A percentile compares a stretch with the other conserved stretches of the same genome.
Evolutionary conservation across 805 yeast species (phyloP).

Genomic region (Monosporozyma yasuniensis): DNA sequence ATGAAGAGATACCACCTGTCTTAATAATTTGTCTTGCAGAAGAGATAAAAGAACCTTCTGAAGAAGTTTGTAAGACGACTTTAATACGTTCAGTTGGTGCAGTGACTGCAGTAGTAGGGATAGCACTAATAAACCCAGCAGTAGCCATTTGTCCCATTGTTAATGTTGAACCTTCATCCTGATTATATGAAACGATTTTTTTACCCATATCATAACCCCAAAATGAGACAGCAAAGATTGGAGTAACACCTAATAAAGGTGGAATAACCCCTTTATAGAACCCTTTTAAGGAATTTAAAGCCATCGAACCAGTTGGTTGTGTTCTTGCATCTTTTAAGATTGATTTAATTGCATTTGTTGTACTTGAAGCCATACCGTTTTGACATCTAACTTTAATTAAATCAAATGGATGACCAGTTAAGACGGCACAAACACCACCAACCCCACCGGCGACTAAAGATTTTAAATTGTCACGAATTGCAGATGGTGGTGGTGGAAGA

Average conservation of each 20-base stretch:
- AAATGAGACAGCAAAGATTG: slow-evolving; percentile 95
- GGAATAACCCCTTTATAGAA: slow-evolving; percentile 91
- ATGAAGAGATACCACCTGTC: slow-evolving; percentile 75
- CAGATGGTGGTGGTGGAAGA: not conserved
- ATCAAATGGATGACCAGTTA: slow-evolving; percentile 96
- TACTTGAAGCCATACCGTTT: slow-evolving; percentile 53
- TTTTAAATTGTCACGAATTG: slow-evolving; percentile 57
- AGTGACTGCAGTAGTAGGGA: slow-evolving; percentile 93
- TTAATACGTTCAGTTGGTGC: slow-evolving; percentile 96
- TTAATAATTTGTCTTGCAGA: slow-evolving; percentile 60
- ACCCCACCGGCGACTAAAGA: slow-evolving; percentile 91
- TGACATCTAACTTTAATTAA: slow-evolving; percentile 86
- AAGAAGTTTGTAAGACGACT: slow-evolving; percentile 79
- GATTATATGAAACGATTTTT: slow-evolving; percentile 46
- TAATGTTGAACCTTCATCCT: slow-evolving; percentile 32
- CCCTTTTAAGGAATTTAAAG: slow-evolving; percentile 37
- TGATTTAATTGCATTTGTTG: slow-evolving; percentile 57
- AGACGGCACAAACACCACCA: slow-evolving; percentile 92
- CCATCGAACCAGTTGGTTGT: slow-evolving; percentile 8
- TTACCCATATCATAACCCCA: slow-evolving; percentile 98
- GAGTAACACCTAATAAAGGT: slow-evolving; percentile 93
- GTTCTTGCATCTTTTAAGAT: slow-evolving; percentile 43
- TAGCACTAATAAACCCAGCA: slow-evolving; percentile 90
- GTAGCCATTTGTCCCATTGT: slow-evolving; percentile 65
- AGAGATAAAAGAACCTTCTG: slow-evolving; percentile 17